Evolutionary conservation across 1,284 basidiomycete species (phyloP).

Genomic region (Schizophyllum commune): DNA sequence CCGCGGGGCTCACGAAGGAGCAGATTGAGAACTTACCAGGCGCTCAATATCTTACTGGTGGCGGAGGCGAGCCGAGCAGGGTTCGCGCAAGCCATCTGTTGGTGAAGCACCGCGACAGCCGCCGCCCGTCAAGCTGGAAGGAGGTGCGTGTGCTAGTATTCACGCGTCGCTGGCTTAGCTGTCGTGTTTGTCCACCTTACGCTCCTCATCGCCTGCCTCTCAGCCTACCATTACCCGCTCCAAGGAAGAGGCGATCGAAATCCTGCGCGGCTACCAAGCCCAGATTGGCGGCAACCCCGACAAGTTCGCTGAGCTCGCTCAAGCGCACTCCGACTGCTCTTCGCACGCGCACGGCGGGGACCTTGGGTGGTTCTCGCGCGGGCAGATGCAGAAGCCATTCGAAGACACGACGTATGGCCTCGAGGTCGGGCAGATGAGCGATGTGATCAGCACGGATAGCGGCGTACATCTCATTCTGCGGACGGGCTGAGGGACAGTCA

Average conservation of each 20-base stretch:
- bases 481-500: conserved; percentile 57
- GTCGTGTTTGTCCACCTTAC: background rate
- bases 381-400: conserved; percentile 98
- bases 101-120: conserved; percentile 85
- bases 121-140: conserved; percentile 89
- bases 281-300: conserved; percentile 54
- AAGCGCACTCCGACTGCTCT: conserved; percentile 78
- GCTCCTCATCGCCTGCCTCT: background rate
- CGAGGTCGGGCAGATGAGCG: conserved; percentile 79
- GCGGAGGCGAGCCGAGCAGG: conserved; percentile 7
- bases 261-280: conserved; percentile 57
- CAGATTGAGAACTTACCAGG: conserved; percentile 66
- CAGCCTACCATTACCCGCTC: conserved; percentile 80
- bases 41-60: conserved; percentile 42
- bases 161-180: background rate
- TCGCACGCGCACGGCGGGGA: conserved; percentile 79
- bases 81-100: conserved; percentile 93
- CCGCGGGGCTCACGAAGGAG: conserved; percentile 55
- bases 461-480: conserved; percentile 95
- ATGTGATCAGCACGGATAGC: conserved; percentile 85
- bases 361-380: conserved; percentile 78
- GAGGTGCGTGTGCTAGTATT: conserved; percentile 52
- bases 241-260: conserved; percentile 83
- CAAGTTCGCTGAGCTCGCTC: conserved; percentile 73
- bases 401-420: conserved; percentile 87